Base-by-base conservation (phyloP, 306 rosid genomes). In the Geum urbanum region DNA sequence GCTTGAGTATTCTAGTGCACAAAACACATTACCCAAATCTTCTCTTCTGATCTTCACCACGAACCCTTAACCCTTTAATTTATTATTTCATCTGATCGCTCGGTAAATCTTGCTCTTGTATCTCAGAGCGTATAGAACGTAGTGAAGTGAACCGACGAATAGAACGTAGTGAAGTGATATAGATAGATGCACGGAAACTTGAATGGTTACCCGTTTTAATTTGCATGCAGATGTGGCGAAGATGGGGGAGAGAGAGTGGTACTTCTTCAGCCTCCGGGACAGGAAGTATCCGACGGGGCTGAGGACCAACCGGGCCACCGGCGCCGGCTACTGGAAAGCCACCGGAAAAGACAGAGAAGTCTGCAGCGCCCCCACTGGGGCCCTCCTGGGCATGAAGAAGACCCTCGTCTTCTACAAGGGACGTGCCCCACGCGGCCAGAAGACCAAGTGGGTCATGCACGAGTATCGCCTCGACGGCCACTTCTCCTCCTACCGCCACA, bases 391-490 rank as follows among this genome's bases (percentile, higher is more conserved):
- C 0, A 82, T 91, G 95, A 91, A 91, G 89, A 91, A 91, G 78
- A 91, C 97, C 4, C 89, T 88, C 3, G 97, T 91, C 37, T 91
- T 91, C 79, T 91, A 91, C 91, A 88, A 76, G 63, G 97, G 97
- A 13, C 82, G 92, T 72, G 95, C 97, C 49, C 97, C 96, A 0
- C 84, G 89, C 2, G 97, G 97, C 12, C 78, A 84, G 66, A 88
- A 86, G 78, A 91, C 97, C 79, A 83, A 85, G 80, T 91, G 97
- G 97, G 92, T 91, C 75, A 91, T 91, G 97, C 96, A 91, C 12
- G 96, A 91, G 84, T 91, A 86, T 83, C 95, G 92, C 64, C 87
- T 91, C 61, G 83, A 88, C 67, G 82, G 72, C 54, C 69, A 82
- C 80, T 80, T 85, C 73, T 83, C 89, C 52, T 81, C 89, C 35